Base-by-base conservation (phyloP, 768 basidiomycete species). In the Mycena albidolilacea region DNA sequence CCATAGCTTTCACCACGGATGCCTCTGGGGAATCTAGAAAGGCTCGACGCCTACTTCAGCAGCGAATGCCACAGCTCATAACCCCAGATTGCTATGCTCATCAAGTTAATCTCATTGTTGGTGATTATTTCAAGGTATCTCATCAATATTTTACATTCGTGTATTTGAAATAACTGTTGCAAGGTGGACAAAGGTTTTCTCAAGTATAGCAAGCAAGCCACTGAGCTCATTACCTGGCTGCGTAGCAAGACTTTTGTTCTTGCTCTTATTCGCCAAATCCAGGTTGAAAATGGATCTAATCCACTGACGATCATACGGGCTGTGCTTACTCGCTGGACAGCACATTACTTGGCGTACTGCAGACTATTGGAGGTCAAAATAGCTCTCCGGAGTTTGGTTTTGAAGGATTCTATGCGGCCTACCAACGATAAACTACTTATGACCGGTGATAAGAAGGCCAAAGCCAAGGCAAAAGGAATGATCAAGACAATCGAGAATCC, bases 151-250 rank as follows among this genome's bases (percentile, higher is more conserved):
- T 38, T 38, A 35, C 17, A 23, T 43, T 38, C 12, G 35, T n/a
- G 30, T 23, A 38, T n/a, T 21, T 14, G 23, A 55, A 52, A 7
- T 57, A 41, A 67, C n/a, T 30, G 11, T 41, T 62, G 19, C 15
- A 12, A 81, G 57, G 69, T 61, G 0, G 79, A 80, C 17, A 63
- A 77, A 38, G 48, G 70, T 14, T 64, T 80, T 11, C 66, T 74
- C 21, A n/a, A 71, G 9, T 76, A 77, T 39, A 77, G 76, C 0
- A 75, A 82, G 21, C 52, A 73, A 38, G 82, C 82, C 17, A 73
- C 77, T 9, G 78, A 85, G 1, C 77, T 86, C 0, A 86, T 86
- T 37, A 80, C 78, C 37, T 86, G 85, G 84, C 64, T 85, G 5
- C 48, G 75, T 3, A 82, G 81, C 71, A 84, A 85, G 50, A 82